These are phyloP conservation scores for Aspergillus bombycis DNA, from an alignment of 2,329 filamentous ascomycete genomes.

Conservation along the genomic window DNA sequence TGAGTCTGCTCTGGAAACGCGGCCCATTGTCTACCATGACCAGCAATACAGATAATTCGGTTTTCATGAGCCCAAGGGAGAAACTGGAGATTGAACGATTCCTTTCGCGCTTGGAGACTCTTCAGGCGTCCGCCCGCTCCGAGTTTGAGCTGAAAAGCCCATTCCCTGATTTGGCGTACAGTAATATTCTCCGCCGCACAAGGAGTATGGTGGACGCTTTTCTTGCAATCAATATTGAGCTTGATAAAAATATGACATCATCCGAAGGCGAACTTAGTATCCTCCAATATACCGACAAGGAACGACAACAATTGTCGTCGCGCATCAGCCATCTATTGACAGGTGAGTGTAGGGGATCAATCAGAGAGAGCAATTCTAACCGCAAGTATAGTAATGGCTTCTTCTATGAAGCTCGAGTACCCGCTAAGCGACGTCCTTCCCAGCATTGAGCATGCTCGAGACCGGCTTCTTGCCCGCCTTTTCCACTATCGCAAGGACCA, in stretches of 20 bases:
- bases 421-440: constrained; percentile 88
- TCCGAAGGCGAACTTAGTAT: constrained; percentile 81
- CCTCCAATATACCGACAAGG: constrained; percentile 74
- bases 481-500: constrained; percentile 81
- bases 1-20: constrained; percentile 95
- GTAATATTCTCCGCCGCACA: constrained; percentile 76
- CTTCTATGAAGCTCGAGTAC: constrained; percentile 91
- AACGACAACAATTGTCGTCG: constrained; percentile 79
- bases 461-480: constrained; percentile 82
- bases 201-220: constrained; percentile 88
- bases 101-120: constrained; percentile 69
- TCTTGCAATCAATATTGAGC: constrained; percentile 93
- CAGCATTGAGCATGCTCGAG: constrained; percentile 76
- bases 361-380: constrained; percentile 12
- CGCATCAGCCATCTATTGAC: constrained; percentile 86
- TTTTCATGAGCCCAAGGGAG: constrained; percentile 86
- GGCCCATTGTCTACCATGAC: constrained; percentile 79
- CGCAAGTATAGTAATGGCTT: constrained; percentile 75
- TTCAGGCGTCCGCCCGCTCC: constrained; percentile 72
- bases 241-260: constrained; percentile 74
- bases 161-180: constrained; percentile 75
- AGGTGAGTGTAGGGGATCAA: constrained; percentile 42
- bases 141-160: constrained; percentile 89
- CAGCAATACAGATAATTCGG: constrained; percentile 57
- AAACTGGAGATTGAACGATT: constrained; percentile 86